Evolutionary conservation across 2,329 filamentous ascomycete species (phyloP).

Genomic region (Ophiostoma ulmi): DNA sequence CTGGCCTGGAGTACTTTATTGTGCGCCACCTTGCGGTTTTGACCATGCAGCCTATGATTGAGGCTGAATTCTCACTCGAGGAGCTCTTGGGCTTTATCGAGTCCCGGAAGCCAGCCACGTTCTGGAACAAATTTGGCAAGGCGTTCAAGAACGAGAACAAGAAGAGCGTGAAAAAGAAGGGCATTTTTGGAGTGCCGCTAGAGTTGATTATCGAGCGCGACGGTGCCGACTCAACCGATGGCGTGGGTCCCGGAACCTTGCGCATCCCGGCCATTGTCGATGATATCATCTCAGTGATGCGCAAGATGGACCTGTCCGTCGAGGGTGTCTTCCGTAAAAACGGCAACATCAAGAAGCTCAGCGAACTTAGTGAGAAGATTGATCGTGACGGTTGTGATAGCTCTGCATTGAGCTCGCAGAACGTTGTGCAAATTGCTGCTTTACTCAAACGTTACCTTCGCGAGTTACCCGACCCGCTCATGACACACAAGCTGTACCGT

Average conservation of each 20-base stretch:
- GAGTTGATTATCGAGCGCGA: conserved; percentile 88
- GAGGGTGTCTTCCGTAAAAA: conserved; percentile 99
- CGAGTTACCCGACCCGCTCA: conserved; percentile 86
- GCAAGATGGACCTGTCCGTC: conserved; percentile 97
- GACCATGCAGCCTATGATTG: conserved; percentile 87
- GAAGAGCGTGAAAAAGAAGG: conserved; percentile 81
- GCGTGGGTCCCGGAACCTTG: conserved; percentile 84
- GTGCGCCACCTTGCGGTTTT: conserved; percentile 91
- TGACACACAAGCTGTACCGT: conserved; percentile 90
- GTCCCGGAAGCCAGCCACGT: conserved; percentile 78
- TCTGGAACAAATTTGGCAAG: conserved; percentile 98
- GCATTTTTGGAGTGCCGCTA: conserved; percentile 83
- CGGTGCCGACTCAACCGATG: conserved; percentile 95
- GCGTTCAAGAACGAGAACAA: conserved; percentile 83
- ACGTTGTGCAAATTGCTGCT: conserved; percentile 88
- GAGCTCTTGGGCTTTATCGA: conserved; percentile 91
- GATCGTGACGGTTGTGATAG: conserved; percentile 80
- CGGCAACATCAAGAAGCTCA: conserved; percentile 91
- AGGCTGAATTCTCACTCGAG: conserved; percentile 86
- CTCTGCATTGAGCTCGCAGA: conserved; percentile 81
- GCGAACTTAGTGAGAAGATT: conserved; percentile 78
- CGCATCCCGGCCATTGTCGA: conserved; percentile 93
- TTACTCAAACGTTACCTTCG: conserved; percentile 92
- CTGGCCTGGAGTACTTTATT: conserved; percentile 94
- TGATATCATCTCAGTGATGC: conserved; percentile 88